Base-by-base conservation (phyloP, 2,329 filamentous ascomycete genomes). In the Arthrobotrys iridis region DNA sequence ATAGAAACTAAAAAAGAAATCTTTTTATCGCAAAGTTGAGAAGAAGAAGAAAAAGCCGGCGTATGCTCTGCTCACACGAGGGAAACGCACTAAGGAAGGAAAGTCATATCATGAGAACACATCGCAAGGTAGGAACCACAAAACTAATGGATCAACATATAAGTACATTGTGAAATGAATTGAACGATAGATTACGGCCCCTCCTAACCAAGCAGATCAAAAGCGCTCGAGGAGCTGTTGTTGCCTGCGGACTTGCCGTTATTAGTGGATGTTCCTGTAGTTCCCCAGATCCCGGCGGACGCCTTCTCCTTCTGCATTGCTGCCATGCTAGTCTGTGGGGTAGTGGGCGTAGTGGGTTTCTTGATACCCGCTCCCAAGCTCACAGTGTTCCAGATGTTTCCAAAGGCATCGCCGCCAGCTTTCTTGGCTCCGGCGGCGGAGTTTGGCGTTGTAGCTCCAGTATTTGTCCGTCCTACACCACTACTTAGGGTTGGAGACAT, bases 271-370 rank as follows among this genome's bases (percentile, higher is more conserved):
- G 84, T 74, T 52, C 88, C 85, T 13, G 90, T 86, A 0, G 91
- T 87, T 15, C 94, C 95, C 93, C 96, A 99, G 77, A 99, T 92
- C 5, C 93, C 93, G 13, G 93, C 93, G 79, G 90, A 93, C 71
- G 93, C 95, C 86, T 98, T 97, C 83, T 97, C 93, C 85, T 97
- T 97, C n/a, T 93, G 94, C 82, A 99, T 88, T 82, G 96, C 93
- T 28, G 93, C 93, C 83, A 99, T 87, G 65, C 93, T 93, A 59
- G 93, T 90, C 0, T 90, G 91, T 71, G 89, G 86, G 63, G 86
- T 84, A 7, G 84, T 85, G 10, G 86, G 85, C 1, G 89, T 87
- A 74, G 83, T 85, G 7, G 76, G 57, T 84, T 95, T 96, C 85
- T 93, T 93, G 77, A 93, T 87, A 50, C 90, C 89, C 8, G 87